Evolutionary conservation across 164 flowering plant species (phyloP), one percentile per base, ranked within the genome.

Genomic region (Echeveria elegans): DNA sequence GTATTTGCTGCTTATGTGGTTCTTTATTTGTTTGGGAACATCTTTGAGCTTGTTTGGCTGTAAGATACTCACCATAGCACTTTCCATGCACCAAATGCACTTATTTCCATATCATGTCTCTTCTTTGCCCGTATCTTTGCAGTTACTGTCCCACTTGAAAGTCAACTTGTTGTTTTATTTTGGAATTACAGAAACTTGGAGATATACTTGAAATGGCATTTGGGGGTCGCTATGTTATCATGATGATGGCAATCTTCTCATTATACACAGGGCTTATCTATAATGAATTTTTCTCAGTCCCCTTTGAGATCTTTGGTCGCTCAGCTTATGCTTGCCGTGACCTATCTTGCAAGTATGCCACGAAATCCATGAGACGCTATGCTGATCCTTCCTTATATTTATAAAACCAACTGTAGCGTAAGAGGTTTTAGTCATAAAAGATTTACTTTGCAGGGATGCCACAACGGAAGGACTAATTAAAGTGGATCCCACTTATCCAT

Each of bases 241-340:
- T 94, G 84, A 66, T 92, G 90, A 92, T 94, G 99, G 64, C 99
- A 45, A 65, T 94, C 53, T 94, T 94, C 82, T 94, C 99, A 62
- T 92, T 94, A 50, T 94, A 87, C 79, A 94, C 99, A 5, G 99
- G 99, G 4, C 80, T 94, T 66, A 81, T 94, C 68, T 94, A 94
- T 61, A 94, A 94, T 74, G 99, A 94, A 71, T 94, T 94, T 81
- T 94, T 94, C 77, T 94, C 97, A 0, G 87, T 94, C 66, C 96
- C 99, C 40, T 94, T 91, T 77, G 85, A 81, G 71, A 68, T 94
- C 66, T 94, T 94, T 80, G 89, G 86, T n/a, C 85, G 30, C 30
- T 88, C 99, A 53, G 99, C 99, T 45, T 89, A 94, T 85, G 90
- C 73, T 28, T 94, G 99, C 68, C 96, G 96, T 41, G 93, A 86